Percentiles rank a stretch among this genome's conserved stretches.
Evolutionary conservation across 805 yeast genomes (phyloP).

Genomic region (Yarrowia hollandica): DNA sequence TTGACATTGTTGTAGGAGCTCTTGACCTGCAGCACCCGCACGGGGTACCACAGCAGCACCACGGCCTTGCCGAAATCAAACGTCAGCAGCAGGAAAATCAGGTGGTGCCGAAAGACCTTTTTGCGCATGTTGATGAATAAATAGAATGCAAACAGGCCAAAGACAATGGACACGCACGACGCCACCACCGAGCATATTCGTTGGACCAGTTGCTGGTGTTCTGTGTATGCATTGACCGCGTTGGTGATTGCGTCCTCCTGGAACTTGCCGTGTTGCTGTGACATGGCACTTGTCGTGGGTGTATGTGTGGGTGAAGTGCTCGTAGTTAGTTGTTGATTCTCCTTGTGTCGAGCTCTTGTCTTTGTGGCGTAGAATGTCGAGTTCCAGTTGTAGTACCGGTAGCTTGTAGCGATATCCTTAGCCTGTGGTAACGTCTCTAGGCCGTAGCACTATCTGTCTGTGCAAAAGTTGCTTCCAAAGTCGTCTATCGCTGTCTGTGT

Average conservation of each 20-base stretch:
- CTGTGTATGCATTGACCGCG: conserved; percentile 32
- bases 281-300: background rate
- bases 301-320: background rate
- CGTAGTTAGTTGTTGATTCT: too few species aligned
- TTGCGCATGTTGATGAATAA: conserved; percentile 43
- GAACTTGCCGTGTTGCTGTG: conserved; percentile 25
- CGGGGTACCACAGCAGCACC: conserved; percentile 66
- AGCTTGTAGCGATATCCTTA: background rate
- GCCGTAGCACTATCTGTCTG: too few species aligned
- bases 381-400: background rate
- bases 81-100: conserved; percentile 61
- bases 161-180: conserved; percentile 50
- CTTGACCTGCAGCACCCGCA: conserved; percentile 48
- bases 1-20: conserved; percentile 48
- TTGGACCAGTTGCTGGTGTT: conserved; percentile 34
- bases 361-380: too few species aligned
- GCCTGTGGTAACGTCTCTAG: too few species aligned
- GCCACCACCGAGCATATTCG: conserved; percentile 52
- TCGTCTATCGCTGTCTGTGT: background rate
- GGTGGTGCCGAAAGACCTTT: conserved; percentile 44
- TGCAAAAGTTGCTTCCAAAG: too few species aligned
- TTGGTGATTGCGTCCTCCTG: conserved; percentile 30
- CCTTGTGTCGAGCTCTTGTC: too few species aligned
- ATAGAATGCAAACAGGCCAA: conserved; percentile 64
- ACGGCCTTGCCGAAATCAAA: conserved; percentile 75